These are phyloP conservation scores for Coemansia guatemalensis DNA, from an alignment of 192 early-diverging fungal species.

Conservation along the genomic window DNA sequence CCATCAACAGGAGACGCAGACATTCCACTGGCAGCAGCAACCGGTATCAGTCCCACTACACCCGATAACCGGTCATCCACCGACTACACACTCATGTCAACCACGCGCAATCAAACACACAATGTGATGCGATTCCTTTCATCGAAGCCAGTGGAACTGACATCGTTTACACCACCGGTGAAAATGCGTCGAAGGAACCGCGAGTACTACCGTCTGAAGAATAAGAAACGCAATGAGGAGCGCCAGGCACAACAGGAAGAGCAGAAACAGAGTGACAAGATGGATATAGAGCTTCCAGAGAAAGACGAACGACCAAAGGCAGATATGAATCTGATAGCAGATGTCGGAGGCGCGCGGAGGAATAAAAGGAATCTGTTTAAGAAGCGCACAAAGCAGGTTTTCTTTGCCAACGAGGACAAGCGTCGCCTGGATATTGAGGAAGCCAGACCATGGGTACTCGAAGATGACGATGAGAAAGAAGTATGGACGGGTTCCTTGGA, in stretches of 20 bases:
- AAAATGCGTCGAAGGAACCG: constrained; percentile 47
- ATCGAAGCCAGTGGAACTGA: constrained; percentile 54
- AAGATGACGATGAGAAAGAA: constrained; percentile 70
- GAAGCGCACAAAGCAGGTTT: constrained; percentile 78
- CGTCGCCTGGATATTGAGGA: constrained; percentile 73
- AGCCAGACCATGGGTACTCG: constrained; percentile 72
- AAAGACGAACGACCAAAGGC: constrained; percentile 42
- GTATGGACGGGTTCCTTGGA: constrained; percentile 67
- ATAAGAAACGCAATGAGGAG: constrained; percentile 49
- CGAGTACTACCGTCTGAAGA: constrained; percentile 42
- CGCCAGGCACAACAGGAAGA: constrained; percentile 43
- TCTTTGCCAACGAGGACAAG: constrained; percentile 69
- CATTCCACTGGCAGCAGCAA: constrained; percentile 29
- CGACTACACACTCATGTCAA: constrained; percentile 67
- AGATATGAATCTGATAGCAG: constrained; percentile 67
- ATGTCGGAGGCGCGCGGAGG: constrained; percentile 68
- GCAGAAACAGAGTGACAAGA: constrained; percentile 10
- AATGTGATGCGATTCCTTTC: constrained; percentile 70
- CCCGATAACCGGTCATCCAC: constrained; percentile 25
- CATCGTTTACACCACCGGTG: constrained; percentile 58
- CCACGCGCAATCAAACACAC: constrained; percentile 55
- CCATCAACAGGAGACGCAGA: constrained; percentile 8
- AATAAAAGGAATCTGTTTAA: constrained; percentile 80
- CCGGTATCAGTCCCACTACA: background rate
- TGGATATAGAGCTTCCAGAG: background rate